Percentiles rank a stretch among this genome's conserved stretches.
Evolutionary conservation across 1,284 basidiomycete species (phyloP).

Genomic region (Thecaphora frezii): DNA sequence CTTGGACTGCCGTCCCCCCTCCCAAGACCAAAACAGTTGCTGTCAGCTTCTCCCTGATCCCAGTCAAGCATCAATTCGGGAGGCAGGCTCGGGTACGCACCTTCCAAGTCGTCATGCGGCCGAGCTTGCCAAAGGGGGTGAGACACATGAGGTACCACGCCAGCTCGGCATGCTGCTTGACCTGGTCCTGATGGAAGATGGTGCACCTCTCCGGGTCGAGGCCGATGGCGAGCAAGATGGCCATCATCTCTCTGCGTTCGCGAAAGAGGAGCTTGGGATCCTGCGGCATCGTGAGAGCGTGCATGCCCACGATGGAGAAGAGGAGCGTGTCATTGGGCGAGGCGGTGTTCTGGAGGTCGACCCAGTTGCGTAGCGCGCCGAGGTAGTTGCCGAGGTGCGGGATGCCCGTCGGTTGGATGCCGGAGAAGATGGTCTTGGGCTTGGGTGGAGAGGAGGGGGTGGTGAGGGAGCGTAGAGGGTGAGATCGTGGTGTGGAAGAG

Average conservation of each 20-base stretch:
- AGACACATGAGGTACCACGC: slow-evolving; percentile 87
- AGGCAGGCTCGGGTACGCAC: too few species aligned
- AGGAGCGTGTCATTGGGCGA: slow-evolving; percentile 61
- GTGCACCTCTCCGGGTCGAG: slow-evolving; percentile 76
- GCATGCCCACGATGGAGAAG: slow-evolving; percentile 82
- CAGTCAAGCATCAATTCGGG: background rate
- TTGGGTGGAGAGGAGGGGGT: too few species aligned
- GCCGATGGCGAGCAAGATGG: slow-evolving; percentile 80
- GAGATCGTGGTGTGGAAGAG: too few species aligned
- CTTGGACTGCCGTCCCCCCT: slow-evolving; percentile 67
- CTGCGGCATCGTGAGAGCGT: slow-evolving; percentile 61
- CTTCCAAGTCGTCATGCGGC: slow-evolving; percentile 95
- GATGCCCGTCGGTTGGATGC: slow-evolving; percentile 80
- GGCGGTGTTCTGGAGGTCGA: slow-evolving; percentile 71
- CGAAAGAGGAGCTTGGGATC: slow-evolving; percentile 21
- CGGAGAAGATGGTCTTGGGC: slow-evolving; percentile 67
- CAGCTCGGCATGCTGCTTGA: slow-evolving; percentile 81
- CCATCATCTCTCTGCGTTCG: slow-evolving; percentile 73
- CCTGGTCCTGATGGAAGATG: slow-evolving; percentile 87
- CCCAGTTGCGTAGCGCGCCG: slow-evolving; percentile 86
- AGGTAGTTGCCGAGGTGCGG: slow-evolving; percentile 92
- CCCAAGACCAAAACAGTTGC: too few species aligned
- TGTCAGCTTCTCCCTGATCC: background rate
- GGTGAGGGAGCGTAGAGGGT: background rate
- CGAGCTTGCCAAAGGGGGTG: slow-evolving; percentile 77